Conservation (phyloP, 1,284 basidiomycete genomes). For the Puccinia triticina region DNA sequence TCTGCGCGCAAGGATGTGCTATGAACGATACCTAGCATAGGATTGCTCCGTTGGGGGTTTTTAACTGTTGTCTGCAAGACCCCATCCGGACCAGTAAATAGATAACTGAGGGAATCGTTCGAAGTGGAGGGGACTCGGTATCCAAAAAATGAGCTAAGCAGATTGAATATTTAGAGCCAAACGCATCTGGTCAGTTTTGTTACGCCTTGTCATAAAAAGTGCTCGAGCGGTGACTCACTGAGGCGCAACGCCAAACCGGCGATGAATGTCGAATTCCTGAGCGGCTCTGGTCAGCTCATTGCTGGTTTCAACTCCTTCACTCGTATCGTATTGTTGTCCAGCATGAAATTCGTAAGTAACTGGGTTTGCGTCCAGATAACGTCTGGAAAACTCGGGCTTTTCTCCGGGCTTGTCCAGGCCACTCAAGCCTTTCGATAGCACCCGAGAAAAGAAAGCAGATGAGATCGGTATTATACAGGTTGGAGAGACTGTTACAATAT, state of each 20-base stretch:
- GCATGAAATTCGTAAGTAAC: slow-evolving; percentile 69
- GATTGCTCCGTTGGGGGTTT: slow-evolving; percentile 46
- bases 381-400: slow-evolving; percentile 68
- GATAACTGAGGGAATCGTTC: slow-evolving; percentile 53
- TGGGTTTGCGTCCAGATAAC: slow-evolving; percentile 74
- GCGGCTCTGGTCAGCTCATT: slow-evolving; percentile 50
- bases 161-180: slow-evolving; percentile 10
- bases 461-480: neutral
- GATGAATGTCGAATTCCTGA: slow-evolving; percentile 54
- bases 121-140: slow-evolving; percentile 45
- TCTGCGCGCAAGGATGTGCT: slow-evolving; percentile 57
- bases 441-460: neutral
- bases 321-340: slow-evolving; percentile 54
- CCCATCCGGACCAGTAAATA: slow-evolving; percentile 52
- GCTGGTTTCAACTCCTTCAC: slow-evolving; percentile 52
- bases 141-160: slow-evolving; percentile 36
- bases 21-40: slow-evolving; percentile 55
- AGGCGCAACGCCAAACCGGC: slow-evolving; percentile 54
- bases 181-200: neutral
- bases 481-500: neutral
- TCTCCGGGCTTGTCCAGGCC: neutral
- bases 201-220: neutral
- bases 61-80: slow-evolving; percentile 53
- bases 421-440: slow-evolving; percentile 53
- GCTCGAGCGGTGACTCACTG: slow-evolving; percentile 48